Percentiles rank a stretch among this genome's conserved stretches.
Conservation (phyloP, 495 filamentous ascomycete species). For the Xylaria bambusicola region DNA sequence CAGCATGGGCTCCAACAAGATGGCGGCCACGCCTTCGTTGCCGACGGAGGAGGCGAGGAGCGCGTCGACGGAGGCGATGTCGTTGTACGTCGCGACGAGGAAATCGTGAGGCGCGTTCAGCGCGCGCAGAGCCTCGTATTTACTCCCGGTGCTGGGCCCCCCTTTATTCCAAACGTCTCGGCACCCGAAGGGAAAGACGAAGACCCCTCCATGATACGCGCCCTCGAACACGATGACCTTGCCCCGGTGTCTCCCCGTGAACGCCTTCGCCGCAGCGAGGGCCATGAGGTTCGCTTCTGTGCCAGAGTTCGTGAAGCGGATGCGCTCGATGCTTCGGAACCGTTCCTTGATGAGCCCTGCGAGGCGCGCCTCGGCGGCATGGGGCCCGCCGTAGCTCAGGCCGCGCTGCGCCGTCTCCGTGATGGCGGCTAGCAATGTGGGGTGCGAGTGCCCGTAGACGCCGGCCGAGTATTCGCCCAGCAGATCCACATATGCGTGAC, state of each 20-base stretch:
- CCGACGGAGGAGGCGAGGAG: slow-evolving; percentile 28
- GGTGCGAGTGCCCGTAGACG: slow-evolving; percentile 56
- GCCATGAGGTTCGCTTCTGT: slow-evolving; percentile 58
- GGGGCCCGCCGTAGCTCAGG: slow-evolving; percentile 17
- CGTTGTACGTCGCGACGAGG: slow-evolving; percentile 54
- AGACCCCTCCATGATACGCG: slow-evolving; percentile 58
- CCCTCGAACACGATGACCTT: slow-evolving; percentile 53
- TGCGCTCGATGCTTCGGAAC: slow-evolving; percentile 42
- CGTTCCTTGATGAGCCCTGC: slow-evolving; percentile 44
- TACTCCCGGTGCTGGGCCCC: not conserved
- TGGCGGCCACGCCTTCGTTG: slow-evolving; percentile 48
- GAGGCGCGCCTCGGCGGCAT: slow-evolving; percentile 38
- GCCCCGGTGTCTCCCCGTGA: slow-evolving; percentile 35
- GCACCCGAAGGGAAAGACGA: slow-evolving; percentile 38
- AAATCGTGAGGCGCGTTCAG: slow-evolving; percentile 42
- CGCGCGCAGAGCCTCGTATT: slow-evolving; percentile 11
- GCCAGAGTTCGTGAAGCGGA: slow-evolving; percentile 56
- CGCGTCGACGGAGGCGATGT: slow-evolving; percentile 39
- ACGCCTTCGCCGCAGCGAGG: slow-evolving; percentile 41
- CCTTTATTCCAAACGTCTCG: slow-evolving; percentile 10
- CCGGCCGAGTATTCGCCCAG: slow-evolving; percentile 56
- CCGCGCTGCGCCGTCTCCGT: slow-evolving; percentile 19
- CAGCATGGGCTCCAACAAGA: slow-evolving; percentile 63
- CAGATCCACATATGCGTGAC: slow-evolving; percentile 50
- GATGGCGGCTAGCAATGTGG: slow-evolving; percentile 41